These are phyloP conservation scores for Amanita muscaria DNA, from an alignment of 768 basidiomycete genomes.

Conservation along the genomic window DNA sequence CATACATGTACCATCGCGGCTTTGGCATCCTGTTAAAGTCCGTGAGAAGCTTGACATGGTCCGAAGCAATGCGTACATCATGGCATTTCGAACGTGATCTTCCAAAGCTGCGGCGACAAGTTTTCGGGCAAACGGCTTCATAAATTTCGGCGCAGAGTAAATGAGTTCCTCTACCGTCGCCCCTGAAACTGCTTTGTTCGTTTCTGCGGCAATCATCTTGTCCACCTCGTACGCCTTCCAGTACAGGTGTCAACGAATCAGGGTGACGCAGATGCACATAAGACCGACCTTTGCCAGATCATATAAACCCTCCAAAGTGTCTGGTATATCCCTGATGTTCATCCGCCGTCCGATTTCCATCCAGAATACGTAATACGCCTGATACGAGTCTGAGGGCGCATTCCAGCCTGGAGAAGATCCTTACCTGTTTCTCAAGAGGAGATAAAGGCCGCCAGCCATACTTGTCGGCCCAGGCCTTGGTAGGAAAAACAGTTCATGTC, in stretches of 20 bases:
- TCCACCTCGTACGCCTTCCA: constrained; percentile 33
- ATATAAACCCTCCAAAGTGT: constrained; percentile 26
- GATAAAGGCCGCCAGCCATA: constrained; percentile 39
- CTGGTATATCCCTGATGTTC: constrained; percentile 39
- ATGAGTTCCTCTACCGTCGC: constrained; percentile 35
- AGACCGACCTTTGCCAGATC: constrained; percentile 35
- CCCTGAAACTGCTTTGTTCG: constrained; percentile 30
- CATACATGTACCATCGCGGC: constrained; percentile 26
- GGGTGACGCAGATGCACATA: no score
- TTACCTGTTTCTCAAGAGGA: constrained; percentile 32
- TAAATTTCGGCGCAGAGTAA: constrained; percentile 23
- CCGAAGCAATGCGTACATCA: no score
- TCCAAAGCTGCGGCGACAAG: constrained; percentile 32
- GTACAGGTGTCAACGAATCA: no score
- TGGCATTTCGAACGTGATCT: constrained; percentile 35
- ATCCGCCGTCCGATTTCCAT: constrained; percentile 36
- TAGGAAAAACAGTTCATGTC: neutral
- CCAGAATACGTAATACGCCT: constrained; percentile 38
- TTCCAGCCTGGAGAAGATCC: neutral
- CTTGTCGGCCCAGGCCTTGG: constrained; percentile 29
- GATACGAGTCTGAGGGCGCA: neutral
- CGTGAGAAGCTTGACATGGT: no score
- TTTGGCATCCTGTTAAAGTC: constrained; percentile 30
- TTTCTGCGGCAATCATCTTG: constrained; percentile 33
- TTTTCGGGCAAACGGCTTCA: constrained; percentile 26